phyloP scores from a whole-genome alignment of 2,329 filamentous ascomycete species.

The Fusarium fracticaudum region DNA sequence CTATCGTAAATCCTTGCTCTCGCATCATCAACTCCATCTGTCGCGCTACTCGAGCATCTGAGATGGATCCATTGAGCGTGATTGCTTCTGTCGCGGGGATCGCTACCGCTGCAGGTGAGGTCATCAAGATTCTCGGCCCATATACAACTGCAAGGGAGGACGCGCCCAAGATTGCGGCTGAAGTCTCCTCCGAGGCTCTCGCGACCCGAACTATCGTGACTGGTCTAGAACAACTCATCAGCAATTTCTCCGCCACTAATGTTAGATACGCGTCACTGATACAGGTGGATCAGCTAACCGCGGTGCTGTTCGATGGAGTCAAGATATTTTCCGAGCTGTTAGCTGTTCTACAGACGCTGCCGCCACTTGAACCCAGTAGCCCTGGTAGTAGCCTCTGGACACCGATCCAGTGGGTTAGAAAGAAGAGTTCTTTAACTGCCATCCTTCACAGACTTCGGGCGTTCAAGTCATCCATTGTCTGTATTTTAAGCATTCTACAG shows the following conservation, averaged over 20 bases:
- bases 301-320: neutral
- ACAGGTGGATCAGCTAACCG: rapidly evolving
- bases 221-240: neutral
- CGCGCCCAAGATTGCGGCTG: neutral
- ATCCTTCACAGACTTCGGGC: rapidly evolving
- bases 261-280: neutral
- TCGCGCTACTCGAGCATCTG: too few species aligned
- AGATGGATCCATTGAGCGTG: neutral
- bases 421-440: rapidly evolving
- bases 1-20: too few species aligned
- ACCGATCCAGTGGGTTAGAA: neutral
- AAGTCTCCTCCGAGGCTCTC: neutral
- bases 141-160: rapidly evolving
- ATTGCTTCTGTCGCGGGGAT: neutral
- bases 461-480: neutral
- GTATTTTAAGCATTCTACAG: neutral
- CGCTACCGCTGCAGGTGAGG: neutral
- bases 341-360: neutral
- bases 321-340: neutral
- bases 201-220: rapidly evolving
- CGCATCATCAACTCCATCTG: too few species aligned
- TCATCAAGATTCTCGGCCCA: neutral
- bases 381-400: neutral
- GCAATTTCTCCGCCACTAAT: rapidly evolving
- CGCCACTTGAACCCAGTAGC: rapidly evolving